Evolutionary conservation across 192 early-diverging fungal genomes (phyloP).

Genomic region (Coemansia sp.): DNA sequence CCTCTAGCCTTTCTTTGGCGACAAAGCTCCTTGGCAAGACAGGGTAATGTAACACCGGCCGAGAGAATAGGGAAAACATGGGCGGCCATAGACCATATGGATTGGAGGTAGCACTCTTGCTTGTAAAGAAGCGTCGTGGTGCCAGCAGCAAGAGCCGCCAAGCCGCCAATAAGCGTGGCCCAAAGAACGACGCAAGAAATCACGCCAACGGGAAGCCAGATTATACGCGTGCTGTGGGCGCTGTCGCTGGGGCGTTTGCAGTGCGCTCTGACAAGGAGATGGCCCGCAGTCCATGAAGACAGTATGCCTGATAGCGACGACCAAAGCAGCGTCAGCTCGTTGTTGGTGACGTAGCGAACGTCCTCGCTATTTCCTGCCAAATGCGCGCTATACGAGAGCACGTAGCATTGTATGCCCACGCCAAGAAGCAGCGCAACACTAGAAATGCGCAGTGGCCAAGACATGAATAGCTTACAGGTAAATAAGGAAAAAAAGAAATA

Average conservation of each 20-base stretch:
- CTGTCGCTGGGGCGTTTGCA: not conserved
- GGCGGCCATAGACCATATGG: not conserved
- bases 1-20: not conserved
- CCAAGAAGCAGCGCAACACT: slow-evolving; percentile 14
- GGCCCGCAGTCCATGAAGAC: slow-evolving; percentile 21
- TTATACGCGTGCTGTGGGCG: slow-evolving; percentile 8
- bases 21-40: not conserved
- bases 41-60: not conserved
- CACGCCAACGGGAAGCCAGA: slow-evolving; percentile 28
- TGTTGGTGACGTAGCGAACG: slow-evolving; percentile 21
- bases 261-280: slow-evolving; percentile 18
- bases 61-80: slow-evolving; percentile 2
- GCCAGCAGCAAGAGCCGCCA: not conserved
- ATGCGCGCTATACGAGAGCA: not conserved
- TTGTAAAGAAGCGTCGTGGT: slow-evolving; percentile 17
- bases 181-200: slow-evolving; percentile 24
- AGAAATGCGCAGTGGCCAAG: slow-evolving; percentile 1
- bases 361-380: not conserved
- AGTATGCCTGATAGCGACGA: slow-evolving; percentile 17
- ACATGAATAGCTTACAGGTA: not conserved
- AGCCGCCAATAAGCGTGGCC: not conserved
- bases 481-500: not conserved
- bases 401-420: slow-evolving; percentile 17
- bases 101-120: not conserved
- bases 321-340: slow-evolving; percentile 33